Percentiles rank a stretch among this genome's conserved stretches.
These are phyloP conservation scores for Entomortierella chlamydospora DNA, from an alignment of 192 early-diverging fungal genomes.

Conservation along the genomic window DNA sequence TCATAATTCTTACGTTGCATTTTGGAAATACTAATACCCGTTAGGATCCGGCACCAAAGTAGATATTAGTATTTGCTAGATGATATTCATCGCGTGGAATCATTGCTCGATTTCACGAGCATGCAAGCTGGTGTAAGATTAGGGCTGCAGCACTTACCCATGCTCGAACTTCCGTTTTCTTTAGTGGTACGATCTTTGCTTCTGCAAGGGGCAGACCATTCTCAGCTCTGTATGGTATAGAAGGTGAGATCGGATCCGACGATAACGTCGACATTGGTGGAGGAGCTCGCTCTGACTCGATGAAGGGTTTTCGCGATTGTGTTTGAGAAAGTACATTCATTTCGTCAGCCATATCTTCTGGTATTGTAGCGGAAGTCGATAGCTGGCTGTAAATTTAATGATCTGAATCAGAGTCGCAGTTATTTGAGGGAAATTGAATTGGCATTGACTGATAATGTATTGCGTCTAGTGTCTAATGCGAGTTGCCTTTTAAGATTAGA, in stretches of 20 bases:
- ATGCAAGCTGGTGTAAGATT: too few species aligned
- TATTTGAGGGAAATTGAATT: background rate
- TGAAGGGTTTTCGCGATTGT: background rate
- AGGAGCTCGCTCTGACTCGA: background rate
- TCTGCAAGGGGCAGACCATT: background rate
- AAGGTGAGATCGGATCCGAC: background rate
- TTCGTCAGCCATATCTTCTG: background rate
- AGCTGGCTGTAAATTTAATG: background rate
- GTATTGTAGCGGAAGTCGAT: background rate
- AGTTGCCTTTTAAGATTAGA: too few species aligned
- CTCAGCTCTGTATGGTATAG: background rate
- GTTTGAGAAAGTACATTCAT: background rate
- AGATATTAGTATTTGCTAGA: background rate
- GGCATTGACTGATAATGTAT: too few species aligned
- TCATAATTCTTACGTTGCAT: constrained; percentile 39
- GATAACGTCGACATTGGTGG: background rate
- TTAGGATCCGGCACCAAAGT: background rate
- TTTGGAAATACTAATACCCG: constrained; percentile 36
- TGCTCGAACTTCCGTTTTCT: constrained; percentile 32
- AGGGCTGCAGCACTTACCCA: constrained; percentile 25
- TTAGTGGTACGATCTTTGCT: constrained; percentile 15
- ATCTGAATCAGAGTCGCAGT: background rate
- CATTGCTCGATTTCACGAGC: background rate
- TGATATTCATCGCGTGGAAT: too few species aligned
- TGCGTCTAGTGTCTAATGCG: too few species aligned